Base-by-base conservation (phyloP, 2,329 filamentous ascomycete genomes). In the Penicillium sp. region DNA sequence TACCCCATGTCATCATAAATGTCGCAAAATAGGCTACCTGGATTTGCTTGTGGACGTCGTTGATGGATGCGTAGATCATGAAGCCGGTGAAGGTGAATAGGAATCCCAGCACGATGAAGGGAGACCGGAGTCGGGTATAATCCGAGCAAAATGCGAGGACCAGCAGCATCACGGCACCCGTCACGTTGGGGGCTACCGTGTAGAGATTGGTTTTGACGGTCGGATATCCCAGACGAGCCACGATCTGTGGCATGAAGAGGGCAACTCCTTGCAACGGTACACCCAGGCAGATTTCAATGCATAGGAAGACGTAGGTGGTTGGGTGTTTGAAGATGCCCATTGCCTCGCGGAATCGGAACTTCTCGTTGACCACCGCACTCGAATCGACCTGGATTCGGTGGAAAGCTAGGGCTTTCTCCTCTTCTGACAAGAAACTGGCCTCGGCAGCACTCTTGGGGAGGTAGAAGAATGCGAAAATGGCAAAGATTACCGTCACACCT, bases 1-100 rank as follows among this genome's bases (percentile, higher is more conserved):
- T 92, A 17, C 91, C 91, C 88, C 89, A 92, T 12, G 88, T 90
- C 89, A 93, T 92, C 88, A 93, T 90, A 75, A 93, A 93, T 58
- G 85, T 88, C 5, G 90, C 89, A 66, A 88, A 92, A 71, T 93
- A 93, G 0, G 89, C 90, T 1, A 92, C 81, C 3, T 84, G 82
- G n/a, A 89, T 74, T 42, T 89, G 80, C 3, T 79, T 70, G 40
- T 85, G 75, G 17, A 92, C 86, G 67, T 88, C 83, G 30, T 86
- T 78, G 61, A 94, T 89, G 22, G 88, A 83, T 0, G 89, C 89
- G 68, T 90, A 93, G 72, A 94, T 91, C 75, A 93, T 86, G 79
- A 94, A 92, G 4, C 91, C 91, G 53, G 85, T 84, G 71, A 93
- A 91, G 0, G 90, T 92, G 68, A 94, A 86, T 2, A 86, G 75